Conservation (phyloP, 768 basidiomycete genomes). For the Lactifluus volemus region DNA sequence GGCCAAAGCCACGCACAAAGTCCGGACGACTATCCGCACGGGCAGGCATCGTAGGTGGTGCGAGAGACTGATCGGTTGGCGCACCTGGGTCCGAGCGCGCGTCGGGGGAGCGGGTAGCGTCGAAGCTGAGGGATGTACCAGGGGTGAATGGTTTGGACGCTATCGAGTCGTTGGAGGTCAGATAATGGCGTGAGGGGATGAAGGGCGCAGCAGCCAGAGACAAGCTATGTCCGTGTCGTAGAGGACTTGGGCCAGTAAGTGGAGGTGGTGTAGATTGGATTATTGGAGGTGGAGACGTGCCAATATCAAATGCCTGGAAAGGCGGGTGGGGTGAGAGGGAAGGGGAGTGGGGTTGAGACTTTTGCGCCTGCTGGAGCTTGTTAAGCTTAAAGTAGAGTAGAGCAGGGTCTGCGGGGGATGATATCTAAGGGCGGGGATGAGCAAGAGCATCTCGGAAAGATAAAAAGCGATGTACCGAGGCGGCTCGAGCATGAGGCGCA, state of each 20-base stretch:
- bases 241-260: constrained; percentile 30
- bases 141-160: constrained; percentile 62
- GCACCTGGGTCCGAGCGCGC: constrained; percentile 49
- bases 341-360: constrained; percentile 42
- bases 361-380: constrained; percentile 71
- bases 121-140: constrained; percentile 44
- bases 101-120: constrained; percentile 26
- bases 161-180: constrained; percentile 29
- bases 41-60: constrained; percentile 33
- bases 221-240: constrained; percentile 66
- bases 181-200: constrained; percentile 27
- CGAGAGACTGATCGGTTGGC: constrained; percentile 37
- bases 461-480: constrained; percentile 52
- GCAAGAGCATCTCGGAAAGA: constrained; percentile 10
- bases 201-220: constrained; percentile 58
- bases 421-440: constrained; percentile 45
- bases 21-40: constrained; percentile 54
- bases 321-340: constrained; percentile 59
- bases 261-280: constrained; percentile 23
- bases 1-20: constrained; percentile 70
- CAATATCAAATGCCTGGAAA: constrained; percentile 23
- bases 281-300: constrained; percentile 44
- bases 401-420: constrained; percentile 84
- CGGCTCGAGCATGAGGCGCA: constrained; percentile 73
- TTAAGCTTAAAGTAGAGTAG: constrained; percentile 75